A percentile compares a stretch with the other conserved stretches of the same genome.
Conservation (phyloP, 1,284 basidiomycete species). For the Cystobasidium sp. region DNA sequence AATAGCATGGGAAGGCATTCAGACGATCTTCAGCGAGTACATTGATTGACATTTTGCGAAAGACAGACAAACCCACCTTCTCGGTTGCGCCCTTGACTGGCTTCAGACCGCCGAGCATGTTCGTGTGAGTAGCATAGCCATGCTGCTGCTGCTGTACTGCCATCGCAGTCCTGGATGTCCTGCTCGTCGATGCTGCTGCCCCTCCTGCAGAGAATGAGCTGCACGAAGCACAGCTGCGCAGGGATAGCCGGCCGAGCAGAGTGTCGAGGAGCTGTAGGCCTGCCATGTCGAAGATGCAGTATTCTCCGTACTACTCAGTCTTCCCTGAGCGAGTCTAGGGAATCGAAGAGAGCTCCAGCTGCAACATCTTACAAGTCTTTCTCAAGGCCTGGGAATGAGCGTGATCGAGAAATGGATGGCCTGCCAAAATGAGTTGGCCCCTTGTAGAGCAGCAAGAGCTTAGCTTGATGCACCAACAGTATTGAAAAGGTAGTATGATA, state of each 20-base stretch:
- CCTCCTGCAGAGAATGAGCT: conserved; percentile 1
- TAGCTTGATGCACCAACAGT: too few species aligned
- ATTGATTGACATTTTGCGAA: too few species aligned
- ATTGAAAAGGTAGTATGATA: neutral
- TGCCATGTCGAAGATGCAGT: conserved; percentile 10
- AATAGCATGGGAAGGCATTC: neutral
- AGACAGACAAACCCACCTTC: conserved; percentile 16
- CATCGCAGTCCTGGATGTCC: neutral
- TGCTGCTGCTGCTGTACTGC: neutral
- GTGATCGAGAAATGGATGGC: too few species aligned
- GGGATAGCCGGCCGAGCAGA: conserved; percentile 22
- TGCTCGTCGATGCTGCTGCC: conserved; percentile 1
- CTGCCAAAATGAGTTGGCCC: too few species aligned
- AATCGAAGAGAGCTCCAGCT: neutral
- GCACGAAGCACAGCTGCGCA: conserved; percentile 25
- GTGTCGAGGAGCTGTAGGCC: conserved; percentile 21
- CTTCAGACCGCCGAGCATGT: conserved; percentile 33
- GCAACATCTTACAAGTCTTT: neutral
- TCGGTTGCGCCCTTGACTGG: conserved; percentile 28
- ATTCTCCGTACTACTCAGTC: too few species aligned
- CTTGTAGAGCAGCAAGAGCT: too few species aligned
- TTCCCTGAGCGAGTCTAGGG: neutral
- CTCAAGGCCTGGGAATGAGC: too few species aligned
- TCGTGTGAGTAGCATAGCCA: conserved; percentile 33
- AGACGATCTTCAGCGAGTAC: neutral